These are phyloP conservation scores for Cladosporium sphaerospermum DNA, from an alignment of 2,329 filamentous ascomycete species.

Conservation along the genomic window DNA sequence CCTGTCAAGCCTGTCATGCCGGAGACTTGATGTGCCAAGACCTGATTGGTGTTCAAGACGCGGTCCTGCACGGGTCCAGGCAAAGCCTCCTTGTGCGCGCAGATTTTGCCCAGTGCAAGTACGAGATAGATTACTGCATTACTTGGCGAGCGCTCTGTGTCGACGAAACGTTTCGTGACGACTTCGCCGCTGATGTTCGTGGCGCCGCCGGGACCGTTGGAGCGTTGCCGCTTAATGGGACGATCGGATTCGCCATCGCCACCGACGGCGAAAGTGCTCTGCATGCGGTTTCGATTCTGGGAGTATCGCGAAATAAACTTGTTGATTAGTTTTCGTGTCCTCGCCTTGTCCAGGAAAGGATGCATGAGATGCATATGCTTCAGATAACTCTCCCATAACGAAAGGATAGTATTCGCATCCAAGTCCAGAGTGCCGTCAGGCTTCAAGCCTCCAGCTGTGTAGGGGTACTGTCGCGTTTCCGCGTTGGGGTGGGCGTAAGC, in stretches of 20 bases:
- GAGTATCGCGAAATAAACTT: constrained; percentile 47
- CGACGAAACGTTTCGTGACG: constrained; percentile 8
- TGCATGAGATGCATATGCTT: constrained; percentile 57
- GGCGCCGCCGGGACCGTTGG: constrained; percentile 21
- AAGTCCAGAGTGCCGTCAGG: constrained; percentile 49
- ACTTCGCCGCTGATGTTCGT: constrained; percentile 8
- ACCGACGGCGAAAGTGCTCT: constrained; percentile 21
- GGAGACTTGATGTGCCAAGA: constrained; percentile 30
- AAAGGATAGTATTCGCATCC: constrained; percentile 44
- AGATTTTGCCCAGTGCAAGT: constrained; percentile 81
- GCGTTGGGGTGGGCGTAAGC: constrained; percentile 19
- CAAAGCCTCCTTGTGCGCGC: constrained; percentile 47
- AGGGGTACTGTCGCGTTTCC: constrained; percentile 27
- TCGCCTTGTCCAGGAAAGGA: constrained; percentile 54
- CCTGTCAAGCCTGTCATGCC: constrained; percentile 17
- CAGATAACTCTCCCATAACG: constrained; percentile 51
- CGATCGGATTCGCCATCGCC: constrained; percentile 20
- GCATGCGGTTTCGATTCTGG: constrained; percentile 16
- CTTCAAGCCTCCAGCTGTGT: constrained; percentile 45
- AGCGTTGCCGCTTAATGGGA: constrained; percentile 27
- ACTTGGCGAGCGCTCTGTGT: constrained; percentile 58
- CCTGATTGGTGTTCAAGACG: constrained; percentile 29
- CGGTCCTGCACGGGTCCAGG: constrained; percentile 52
- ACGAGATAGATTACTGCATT: constrained; percentile 79
- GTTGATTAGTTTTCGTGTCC: constrained; percentile 48